phyloP scores from a whole-genome alignment of 1,139 yeast species.

The Chernovozyma aurita region DNA sequence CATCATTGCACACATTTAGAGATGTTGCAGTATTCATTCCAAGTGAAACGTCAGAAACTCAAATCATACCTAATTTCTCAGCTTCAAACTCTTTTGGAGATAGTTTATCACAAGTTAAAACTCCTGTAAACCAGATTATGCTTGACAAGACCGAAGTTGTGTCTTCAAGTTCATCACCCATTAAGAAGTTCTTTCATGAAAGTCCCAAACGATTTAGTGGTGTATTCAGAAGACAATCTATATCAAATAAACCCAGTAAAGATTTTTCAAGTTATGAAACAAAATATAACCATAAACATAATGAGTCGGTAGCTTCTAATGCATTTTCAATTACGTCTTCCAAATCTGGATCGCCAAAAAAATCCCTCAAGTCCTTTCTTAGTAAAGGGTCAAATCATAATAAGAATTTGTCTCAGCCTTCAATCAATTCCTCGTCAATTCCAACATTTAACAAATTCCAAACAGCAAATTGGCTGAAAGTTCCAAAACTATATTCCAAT shows the following conservation, averaged over 20 bases:
- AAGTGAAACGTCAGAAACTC: slow-evolving; percentile 1
- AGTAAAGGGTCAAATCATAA: slow-evolving; percentile 11
- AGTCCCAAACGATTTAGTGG: slow-evolving; percentile 30
- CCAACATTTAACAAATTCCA: slow-evolving; percentile 1
- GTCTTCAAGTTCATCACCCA: slow-evolving; percentile 21
- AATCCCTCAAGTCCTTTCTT: slow-evolving; percentile 22
- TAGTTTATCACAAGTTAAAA: neutral
- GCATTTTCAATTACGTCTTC: slow-evolving; percentile 27
- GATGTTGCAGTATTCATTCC: slow-evolving; percentile 8
- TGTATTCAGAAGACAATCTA: slow-evolving; percentile 22
- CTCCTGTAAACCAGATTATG: neutral
- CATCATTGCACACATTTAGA: slow-evolving; percentile 38
- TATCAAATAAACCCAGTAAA: slow-evolving; percentile 11
- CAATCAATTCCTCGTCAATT: slow-evolving; percentile 3
- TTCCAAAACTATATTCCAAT: slow-evolving; percentile 4
- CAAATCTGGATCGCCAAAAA: slow-evolving; percentile 27
- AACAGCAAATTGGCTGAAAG: slow-evolving; percentile 3
- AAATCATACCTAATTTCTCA: slow-evolving; percentile 1
- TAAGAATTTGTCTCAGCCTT: slow-evolving; percentile 13
- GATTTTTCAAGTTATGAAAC: slow-evolving; percentile 11
- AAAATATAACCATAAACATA: slow-evolving; percentile 19
- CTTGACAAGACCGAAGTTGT: neutral
- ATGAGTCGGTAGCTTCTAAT: slow-evolving; percentile 26
- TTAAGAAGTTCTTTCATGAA: slow-evolving; percentile 29
- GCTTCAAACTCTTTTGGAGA: neutral